These are phyloP conservation scores for Gossypioides kirkii DNA, from an alignment of 345 rosid genomes.

Conservation along the genomic window DNA sequence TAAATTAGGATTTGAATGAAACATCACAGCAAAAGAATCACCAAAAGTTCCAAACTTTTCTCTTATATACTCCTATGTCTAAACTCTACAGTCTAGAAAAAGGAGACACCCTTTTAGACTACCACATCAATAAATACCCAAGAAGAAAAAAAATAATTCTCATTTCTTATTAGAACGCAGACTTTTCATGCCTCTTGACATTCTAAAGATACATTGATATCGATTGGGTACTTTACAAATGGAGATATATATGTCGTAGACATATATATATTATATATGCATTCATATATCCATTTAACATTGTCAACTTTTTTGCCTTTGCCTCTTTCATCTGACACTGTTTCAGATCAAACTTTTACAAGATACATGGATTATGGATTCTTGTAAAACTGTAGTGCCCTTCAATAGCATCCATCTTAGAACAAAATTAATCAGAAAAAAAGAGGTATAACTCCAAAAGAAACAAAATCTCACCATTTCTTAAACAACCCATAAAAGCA, in stretches of 20 bases:
- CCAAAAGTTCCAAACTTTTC: slow-evolving; percentile 20
- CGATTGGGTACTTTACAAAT: slow-evolving; percentile 17
- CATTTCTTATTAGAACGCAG: not conserved
- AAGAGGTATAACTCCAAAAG: not conserved
- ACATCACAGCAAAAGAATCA: slow-evolving; percentile 29
- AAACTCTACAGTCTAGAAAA: slow-evolving; percentile 12
- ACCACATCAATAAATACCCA: slow-evolving; percentile 22
- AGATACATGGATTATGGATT: slow-evolving; percentile 10
- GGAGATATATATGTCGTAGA: not conserved
- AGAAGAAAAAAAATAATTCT: not conserved
- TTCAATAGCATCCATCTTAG: slow-evolving; percentile 17
- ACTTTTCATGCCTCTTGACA: slow-evolving; percentile 27
- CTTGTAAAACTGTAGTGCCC: not conserved
- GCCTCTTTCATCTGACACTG: slow-evolving; percentile 21
- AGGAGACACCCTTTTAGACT: slow-evolving; percentile 24
- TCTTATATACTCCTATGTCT: not conserved
- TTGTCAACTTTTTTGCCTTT: not conserved
- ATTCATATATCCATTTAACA: not conserved
- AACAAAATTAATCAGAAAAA: not conserved
- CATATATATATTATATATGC: no score
- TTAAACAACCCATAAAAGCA: slow-evolving; percentile 30
- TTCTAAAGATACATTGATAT: slow-evolving; percentile 37
- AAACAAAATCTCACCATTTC: slow-evolving; percentile 32
- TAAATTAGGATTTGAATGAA: slow-evolving; percentile 32
- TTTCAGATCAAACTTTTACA: slow-evolving; percentile 18